Conservation (phyloP, 1,139 yeast species). For the Candida tetrigidarum region DNA sequence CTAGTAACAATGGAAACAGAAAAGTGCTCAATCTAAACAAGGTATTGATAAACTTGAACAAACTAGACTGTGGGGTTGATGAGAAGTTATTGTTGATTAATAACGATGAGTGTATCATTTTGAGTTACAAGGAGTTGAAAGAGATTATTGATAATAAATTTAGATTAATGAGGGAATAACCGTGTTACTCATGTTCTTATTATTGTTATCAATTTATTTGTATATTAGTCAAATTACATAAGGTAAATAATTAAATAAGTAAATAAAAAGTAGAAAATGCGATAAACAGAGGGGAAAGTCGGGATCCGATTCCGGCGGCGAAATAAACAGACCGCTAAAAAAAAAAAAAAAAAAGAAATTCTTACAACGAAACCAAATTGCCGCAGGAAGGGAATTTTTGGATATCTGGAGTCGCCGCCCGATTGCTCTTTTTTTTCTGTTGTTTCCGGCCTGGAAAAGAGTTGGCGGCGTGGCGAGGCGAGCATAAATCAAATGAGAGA, state of each 20-base stretch:
- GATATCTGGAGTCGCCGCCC: no score
- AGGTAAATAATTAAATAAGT: conserved; percentile 3
- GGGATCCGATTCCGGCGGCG: conserved; percentile 4
- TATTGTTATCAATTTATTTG: conserved; percentile 5
- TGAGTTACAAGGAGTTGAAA: conserved; percentile 80
- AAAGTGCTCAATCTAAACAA: conserved; percentile 85
- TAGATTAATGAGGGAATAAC: conserved; percentile 46
- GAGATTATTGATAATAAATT: conserved; percentile 75
- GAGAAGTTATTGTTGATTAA: conserved; percentile 84
- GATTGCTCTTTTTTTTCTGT: no score
- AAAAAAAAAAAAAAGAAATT: no score
- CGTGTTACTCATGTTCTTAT: not conserved
- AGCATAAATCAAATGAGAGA: not conserved
- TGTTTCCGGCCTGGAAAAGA: no score
- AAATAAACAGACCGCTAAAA: no score
- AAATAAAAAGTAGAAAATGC: conserved; percentile 4
- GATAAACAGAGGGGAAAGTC: not conserved
- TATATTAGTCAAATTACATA: not conserved
- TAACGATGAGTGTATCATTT: conserved; percentile 79
- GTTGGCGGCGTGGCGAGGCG: not conserved
- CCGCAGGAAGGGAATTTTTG: not conserved
- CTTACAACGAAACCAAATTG: no score
- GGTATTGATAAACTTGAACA: conserved; percentile 78
- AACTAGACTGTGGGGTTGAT: conserved; percentile 90
- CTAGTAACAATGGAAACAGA: conserved; percentile 58